Conservation (phyloP, 768 basidiomycete species). For the Tulasnella sp. region DNA sequence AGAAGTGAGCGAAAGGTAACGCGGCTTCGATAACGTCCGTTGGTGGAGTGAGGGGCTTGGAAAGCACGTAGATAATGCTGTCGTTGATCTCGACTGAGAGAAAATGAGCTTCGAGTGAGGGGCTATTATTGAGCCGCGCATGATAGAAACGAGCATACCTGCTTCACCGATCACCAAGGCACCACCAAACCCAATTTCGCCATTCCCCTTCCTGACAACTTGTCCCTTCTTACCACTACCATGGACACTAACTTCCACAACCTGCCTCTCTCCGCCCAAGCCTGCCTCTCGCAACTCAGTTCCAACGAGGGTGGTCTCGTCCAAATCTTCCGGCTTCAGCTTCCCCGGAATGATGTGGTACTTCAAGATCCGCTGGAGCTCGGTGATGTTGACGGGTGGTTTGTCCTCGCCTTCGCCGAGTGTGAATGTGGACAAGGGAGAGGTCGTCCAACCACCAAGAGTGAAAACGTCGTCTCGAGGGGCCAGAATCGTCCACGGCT, state of each 20-base stretch:
- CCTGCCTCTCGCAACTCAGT: slow-evolving; percentile 77
- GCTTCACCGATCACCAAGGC: slow-evolving; percentile 77
- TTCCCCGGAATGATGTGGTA: slow-evolving; percentile 93
- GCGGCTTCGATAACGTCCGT: slow-evolving; percentile 78
- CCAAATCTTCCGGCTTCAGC: slow-evolving; percentile 70
- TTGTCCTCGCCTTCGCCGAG: slow-evolving; percentile 53
- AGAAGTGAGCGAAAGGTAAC: slow-evolving; percentile 79
- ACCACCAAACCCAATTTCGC: slow-evolving; percentile 75
- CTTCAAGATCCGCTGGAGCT: slow-evolving; percentile 70
- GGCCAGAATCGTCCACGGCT: slow-evolving; percentile 75
- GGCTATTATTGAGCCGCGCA: background rate
- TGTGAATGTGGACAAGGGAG: slow-evolving; percentile 54
- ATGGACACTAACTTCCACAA: slow-evolving; percentile 66
- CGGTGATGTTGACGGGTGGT: slow-evolving; percentile 45
- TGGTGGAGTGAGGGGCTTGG: slow-evolving; percentile 81
- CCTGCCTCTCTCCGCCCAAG: slow-evolving; percentile 68
- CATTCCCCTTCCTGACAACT: slow-evolving; percentile 52
- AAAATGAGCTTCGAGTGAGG: slow-evolving; percentile 1
- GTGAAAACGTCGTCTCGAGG: slow-evolving; percentile 82
- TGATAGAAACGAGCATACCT: slow-evolving; percentile 51
- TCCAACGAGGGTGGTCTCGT: slow-evolving; percentile 73
- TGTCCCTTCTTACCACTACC: slow-evolving; percentile 34
- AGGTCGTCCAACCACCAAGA: slow-evolving; percentile 45
- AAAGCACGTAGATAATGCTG: slow-evolving; percentile 86
- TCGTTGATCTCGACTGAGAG: slow-evolving; percentile 71